Evolutionary conservation across 441 rosid genomes (phyloP).

Genomic region (Raphanus hybrid): DNA sequence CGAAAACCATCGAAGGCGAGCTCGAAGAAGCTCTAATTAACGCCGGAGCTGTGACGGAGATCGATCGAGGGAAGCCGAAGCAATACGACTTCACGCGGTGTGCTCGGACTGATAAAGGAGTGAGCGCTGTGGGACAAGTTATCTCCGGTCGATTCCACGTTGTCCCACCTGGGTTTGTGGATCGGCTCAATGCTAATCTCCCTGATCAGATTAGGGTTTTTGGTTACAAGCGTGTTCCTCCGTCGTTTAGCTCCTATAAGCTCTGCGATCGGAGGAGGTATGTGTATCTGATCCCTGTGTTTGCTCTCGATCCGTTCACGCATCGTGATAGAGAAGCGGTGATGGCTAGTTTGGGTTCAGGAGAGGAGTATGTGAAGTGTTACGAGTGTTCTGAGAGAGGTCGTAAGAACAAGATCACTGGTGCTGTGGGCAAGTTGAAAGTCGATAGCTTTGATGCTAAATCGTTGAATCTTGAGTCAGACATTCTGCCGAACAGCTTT

Average conservation of each 20-base stretch:
- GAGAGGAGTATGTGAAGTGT: conserved; percentile 73
- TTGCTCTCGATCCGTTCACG: conserved; percentile 73
- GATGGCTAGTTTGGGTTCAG: conserved; percentile 77
- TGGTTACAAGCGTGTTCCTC: conserved; percentile 69
- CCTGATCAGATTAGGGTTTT: conserved; percentile 71
- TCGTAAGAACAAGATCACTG: conserved; percentile 57
- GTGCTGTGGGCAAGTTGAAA: conserved; percentile 62
- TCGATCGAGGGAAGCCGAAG: conserved; percentile 65
- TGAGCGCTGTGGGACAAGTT: conserved; percentile 92
- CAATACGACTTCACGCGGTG: conserved; percentile 88
- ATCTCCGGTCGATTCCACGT: conserved; percentile 80
- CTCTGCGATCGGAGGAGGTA: conserved; percentile 90
- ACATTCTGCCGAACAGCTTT: conserved; percentile 41
- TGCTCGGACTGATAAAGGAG: conserved; percentile 91
- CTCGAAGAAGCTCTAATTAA: conserved; percentile 87
- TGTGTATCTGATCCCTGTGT: conserved; percentile 85
- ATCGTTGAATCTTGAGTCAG: conserved; percentile 33
- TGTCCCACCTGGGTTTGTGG: conserved; percentile 87
- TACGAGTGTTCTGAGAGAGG: conserved; percentile 87
- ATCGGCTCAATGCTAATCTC: conserved; percentile 66
- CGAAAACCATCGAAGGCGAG: conserved; percentile 94
- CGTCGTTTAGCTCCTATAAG: conserved; percentile 75
- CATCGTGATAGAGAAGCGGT: conserved; percentile 81
- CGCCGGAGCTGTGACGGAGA: conserved; percentile 72
- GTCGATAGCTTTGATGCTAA: neutral